Conservation (phyloP, 2,329 filamentous ascomycete genomes). For the Cyclaneusma minus region DNA sequence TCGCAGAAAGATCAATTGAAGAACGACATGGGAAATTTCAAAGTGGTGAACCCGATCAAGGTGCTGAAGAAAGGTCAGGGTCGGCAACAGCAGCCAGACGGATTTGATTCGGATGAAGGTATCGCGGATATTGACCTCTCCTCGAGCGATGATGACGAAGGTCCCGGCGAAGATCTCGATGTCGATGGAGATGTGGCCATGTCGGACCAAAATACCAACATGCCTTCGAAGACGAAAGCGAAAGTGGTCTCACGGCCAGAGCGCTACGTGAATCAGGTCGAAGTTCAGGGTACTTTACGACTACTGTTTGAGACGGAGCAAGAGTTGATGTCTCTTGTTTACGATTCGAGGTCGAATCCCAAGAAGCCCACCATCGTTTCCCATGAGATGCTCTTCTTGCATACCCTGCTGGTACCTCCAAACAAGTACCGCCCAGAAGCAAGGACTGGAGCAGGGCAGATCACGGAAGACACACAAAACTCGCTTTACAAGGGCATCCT, state of each 20-base stretch:
- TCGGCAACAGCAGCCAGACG: slow-evolving; percentile 22
- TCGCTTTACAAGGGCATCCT: slow-evolving; percentile 75
- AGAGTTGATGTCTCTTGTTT: slow-evolving; percentile 72
- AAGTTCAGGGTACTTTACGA: slow-evolving; percentile 64
- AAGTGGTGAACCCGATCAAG: slow-evolving; percentile 17
- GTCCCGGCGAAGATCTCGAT: slow-evolving; percentile 30
- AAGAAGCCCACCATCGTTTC: slow-evolving; percentile 42
- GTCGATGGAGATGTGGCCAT: slow-evolving; percentile 43
- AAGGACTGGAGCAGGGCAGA: slow-evolving; percentile 61
- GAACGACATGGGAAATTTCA: slow-evolving; percentile 57
- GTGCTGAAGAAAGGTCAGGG: slow-evolving; percentile 22
- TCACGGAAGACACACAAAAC: slow-evolving; percentile 83
- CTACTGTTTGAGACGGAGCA: slow-evolving; percentile 78
- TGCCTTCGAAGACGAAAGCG: slow-evolving; percentile 18
- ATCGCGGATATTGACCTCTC: slow-evolving; percentile 48
- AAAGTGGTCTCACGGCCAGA: slow-evolving; percentile 32
- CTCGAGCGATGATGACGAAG: slow-evolving; percentile 28
- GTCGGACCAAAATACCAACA: slow-evolving; percentile 28
- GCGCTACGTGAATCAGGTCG: slow-evolving; percentile 66
- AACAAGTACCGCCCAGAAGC: slow-evolving; percentile 86
- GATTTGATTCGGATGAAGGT: slow-evolving; percentile 44
- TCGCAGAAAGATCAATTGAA: slow-evolving; percentile 58
- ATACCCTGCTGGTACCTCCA: slow-evolving; percentile 73
- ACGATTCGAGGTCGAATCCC: slow-evolving; percentile 49
- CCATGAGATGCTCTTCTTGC: slow-evolving; percentile 89